Base-by-base conservation (phyloP, 495 filamentous ascomycete species). In the Lophiostoma macrostomum region DNA sequence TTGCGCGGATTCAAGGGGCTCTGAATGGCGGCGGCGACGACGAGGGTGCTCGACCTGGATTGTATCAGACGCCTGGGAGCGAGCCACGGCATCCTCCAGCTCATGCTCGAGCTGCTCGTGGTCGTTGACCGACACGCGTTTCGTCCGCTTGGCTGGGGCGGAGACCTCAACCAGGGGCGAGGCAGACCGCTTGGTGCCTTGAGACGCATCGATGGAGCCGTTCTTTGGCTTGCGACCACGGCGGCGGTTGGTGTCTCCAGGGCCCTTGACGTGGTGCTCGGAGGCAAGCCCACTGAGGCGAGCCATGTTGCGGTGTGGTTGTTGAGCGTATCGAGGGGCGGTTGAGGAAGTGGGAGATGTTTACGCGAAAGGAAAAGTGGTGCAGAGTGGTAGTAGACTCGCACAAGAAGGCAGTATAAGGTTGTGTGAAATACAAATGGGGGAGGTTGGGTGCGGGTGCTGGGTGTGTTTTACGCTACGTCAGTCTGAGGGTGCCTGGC, bases 251-350 rank as follows among this genome's bases (percentile, higher is more conserved):
- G 45, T 38, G 35, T 62, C 58, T 0, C 58, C 58, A 27, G 58
- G 58, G 14, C 58, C 58, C 19, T 57, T 42, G 23, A 42, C 47
- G 53, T 62, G 58, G 53, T 49, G 55, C 40, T 53, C 47, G 12
- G 55, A 50, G 44, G 35, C 36, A 11, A 48, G 28, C 28, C 44
- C 44, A 28, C 32, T 22, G 28, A 57, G 46, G 11, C 53, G 44
- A 27, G 44, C 52, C 52, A 48, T 52, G 55, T 27, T 37, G 28
- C 22, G 45, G 2, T 20, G 13, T 24, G 35, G 16, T 18, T 25
- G 25, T 39, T 8, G 31, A 19, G 18, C 11, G 13, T 34, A 30
- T 27, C 27, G 34, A 37, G n/a, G 13, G 1, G 32, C 30, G 19
- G 34, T 29, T 22, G 32, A 11, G 13, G 16, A 4, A 32, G 44